Conservation (phyloP, 106 monocot genomes). For the Amphibolis antarctica region DNA sequence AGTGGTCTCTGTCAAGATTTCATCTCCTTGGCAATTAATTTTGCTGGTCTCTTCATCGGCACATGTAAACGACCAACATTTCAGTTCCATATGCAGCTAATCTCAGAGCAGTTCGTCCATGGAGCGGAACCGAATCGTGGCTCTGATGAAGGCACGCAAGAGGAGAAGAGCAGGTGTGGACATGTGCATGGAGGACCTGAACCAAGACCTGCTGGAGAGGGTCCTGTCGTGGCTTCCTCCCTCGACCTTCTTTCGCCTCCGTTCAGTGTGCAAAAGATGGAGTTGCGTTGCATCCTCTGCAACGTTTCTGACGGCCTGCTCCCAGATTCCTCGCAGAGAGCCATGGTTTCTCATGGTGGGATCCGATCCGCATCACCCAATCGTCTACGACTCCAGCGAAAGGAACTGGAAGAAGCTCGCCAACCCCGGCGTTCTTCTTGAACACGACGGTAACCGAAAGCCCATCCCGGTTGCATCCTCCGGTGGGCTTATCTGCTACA, state of each 20-base stretch:
- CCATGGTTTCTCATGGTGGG: conserved; percentile 78
- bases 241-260: conserved; percentile 66
- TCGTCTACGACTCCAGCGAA: conserved; percentile 48
- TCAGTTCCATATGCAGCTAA: no score
- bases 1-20: no score
- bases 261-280: conserved; percentile 67
- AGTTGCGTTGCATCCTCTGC: conserved; percentile 36
- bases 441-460: conserved; percentile 3
- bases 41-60: no score
- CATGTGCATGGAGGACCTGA: conserved; percentile 41
- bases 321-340: conserved; percentile 38
- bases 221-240: conserved; percentile 64
- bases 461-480: conserved; percentile 58
- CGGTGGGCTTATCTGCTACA: conserved; percentile 56
- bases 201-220: conserved; percentile 67
- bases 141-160: conserved; percentile 19
- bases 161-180: conserved; percentile 34
- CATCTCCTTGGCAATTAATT: no score
- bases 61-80: no score
- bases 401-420: conserved; percentile 40
- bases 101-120: conserved; percentile 1
- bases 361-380: conserved; percentile 22
- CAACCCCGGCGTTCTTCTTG: conserved; percentile 6
- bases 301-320: conserved; percentile 48
- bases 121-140: conserved; percentile 6